Conservation (phyloP, 495 filamentous ascomycete genomes). For the Pyronema domesticum region DNA sequence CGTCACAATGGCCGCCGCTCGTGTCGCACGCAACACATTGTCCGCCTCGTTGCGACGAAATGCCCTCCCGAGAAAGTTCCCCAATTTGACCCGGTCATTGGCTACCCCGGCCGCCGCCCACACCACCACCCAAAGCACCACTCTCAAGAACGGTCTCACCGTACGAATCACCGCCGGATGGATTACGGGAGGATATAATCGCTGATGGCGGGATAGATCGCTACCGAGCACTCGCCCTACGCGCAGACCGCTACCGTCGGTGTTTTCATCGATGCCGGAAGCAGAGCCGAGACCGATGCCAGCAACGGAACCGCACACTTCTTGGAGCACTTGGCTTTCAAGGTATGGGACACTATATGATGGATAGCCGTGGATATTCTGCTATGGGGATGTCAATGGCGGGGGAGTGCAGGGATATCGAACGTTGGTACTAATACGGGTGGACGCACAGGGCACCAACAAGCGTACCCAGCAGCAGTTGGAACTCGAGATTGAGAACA, state of each 20-base stretch:
- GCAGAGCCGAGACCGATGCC: constrained; percentile 91
- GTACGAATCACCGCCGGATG: constrained; percentile 35
- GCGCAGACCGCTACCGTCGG: constrained; percentile 97
- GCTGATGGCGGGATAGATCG: constrained; percentile 42
- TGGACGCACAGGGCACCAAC: constrained; percentile 51
- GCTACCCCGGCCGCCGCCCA: constrained; percentile 18
- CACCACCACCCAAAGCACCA: constrained; percentile 80
- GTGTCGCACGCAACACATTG: constrained; percentile 20
- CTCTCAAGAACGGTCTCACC: constrained; percentile 89
- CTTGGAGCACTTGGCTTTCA: constrained; percentile 98
- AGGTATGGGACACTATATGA: constrained; percentile 38
- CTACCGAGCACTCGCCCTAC: constrained; percentile 94
- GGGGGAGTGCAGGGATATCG: background rate
- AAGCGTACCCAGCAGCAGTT: constrained; percentile 87
- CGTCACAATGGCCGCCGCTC: constrained; percentile 24
- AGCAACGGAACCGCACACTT: constrained; percentile 99
- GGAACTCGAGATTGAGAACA: constrained; percentile 99
- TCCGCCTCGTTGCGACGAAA: constrained; percentile 15
- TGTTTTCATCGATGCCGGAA: constrained; percentile 98
- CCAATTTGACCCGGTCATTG: constrained; percentile 18
- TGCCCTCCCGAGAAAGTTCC: constrained; percentile 15
- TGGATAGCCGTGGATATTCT: background rate
- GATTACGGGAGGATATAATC: constrained; percentile 18
- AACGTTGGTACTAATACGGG: constrained; percentile 21
- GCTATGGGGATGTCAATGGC: constrained; percentile 9